phyloP scores from a whole-genome alignment of 2,329 filamentous ascomycete genomes.

The Penicillium glabrum region DNA sequence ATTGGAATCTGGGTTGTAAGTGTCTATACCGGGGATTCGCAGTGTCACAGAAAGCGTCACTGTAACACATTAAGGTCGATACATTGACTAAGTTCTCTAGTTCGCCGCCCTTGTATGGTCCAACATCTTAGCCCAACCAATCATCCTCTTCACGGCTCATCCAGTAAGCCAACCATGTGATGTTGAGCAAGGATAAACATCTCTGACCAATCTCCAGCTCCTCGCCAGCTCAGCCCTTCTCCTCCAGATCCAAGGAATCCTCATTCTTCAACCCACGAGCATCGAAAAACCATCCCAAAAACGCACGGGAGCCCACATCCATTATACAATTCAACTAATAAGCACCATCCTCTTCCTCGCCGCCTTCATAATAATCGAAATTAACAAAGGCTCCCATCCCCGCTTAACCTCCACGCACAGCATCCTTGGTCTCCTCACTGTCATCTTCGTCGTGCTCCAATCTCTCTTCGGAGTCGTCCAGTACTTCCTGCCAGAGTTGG shows the following conservation, averaged over 20 bases:
- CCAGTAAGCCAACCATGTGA: constrained; percentile 56
- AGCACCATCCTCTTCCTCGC: constrained; percentile 43
- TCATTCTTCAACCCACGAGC: constrained; percentile 85
- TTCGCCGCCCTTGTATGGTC: constrained; percentile 76
- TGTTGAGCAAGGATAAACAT: too few relatives aligned
- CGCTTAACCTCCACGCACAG: constrained; percentile 76
- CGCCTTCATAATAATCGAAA: constrained; percentile 49
- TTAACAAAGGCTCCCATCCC: constrained; percentile 76
- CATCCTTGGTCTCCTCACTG: constrained; percentile 76
- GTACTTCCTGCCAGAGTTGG: constrained; percentile 65
- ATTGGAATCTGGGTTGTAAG: constrained; percentile 69
- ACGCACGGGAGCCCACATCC: constrained; percentile 58
- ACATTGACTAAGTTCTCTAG: constrained; percentile 33
- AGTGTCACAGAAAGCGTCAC: background rate
- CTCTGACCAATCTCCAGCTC: constrained; percentile 46
- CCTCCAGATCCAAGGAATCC: constrained; percentile 73
- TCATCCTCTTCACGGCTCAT: constrained; percentile 86
- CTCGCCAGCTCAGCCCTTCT: constrained; percentile 60
- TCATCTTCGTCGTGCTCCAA: constrained; percentile 69
- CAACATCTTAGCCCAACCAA: constrained; percentile 65
- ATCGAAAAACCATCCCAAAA: constrained; percentile 78
- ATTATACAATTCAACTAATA: constrained; percentile 67
- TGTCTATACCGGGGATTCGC: background rate
- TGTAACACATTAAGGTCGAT: background rate
- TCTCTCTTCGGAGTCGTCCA: constrained; percentile 78